Evolutionary conservation across 2,329 filamentous ascomycete genomes (phyloP).

Genomic region (Colletotrichum noveboracense): DNA sequence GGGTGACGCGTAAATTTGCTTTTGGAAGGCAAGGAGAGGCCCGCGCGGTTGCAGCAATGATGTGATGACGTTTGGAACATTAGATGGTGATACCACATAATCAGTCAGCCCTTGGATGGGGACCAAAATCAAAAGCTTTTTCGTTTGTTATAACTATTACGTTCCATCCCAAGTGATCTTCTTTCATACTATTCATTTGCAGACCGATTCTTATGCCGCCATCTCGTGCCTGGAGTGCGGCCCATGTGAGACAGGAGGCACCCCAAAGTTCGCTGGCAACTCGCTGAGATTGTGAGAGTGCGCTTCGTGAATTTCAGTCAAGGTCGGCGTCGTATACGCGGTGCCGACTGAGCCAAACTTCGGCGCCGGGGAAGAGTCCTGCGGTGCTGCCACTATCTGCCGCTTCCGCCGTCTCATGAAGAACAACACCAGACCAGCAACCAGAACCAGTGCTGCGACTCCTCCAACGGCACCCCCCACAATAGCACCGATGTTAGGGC

Average conservation of each 20-base stretch:
- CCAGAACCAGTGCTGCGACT: slow-evolving; percentile 42
- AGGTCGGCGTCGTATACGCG: neutral
- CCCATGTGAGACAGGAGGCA: rapidly evolving
- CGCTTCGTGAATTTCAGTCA: neutral
- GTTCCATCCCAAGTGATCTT: neutral
- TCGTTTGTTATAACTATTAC: neutral
- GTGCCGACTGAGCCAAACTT: neutral
- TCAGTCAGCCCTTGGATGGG: neutral
- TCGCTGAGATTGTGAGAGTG: neutral
- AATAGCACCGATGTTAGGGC: slow-evolving; percentile 40
- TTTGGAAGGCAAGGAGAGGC: neutral
- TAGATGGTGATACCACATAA: slow-evolving; percentile 17
- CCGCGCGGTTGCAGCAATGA: neutral
- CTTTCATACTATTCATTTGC: rapidly evolving
- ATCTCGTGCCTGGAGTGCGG: neutral
- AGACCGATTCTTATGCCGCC: neutral
- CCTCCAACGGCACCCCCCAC: slow-evolving; percentile 52
- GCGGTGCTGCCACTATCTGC: neutral
- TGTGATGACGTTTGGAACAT: neutral
- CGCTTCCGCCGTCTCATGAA: slow-evolving; percentile 36
- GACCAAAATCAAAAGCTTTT: slow-evolving; percentile 4
- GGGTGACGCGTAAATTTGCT: slow-evolving; percentile 29
- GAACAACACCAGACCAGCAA: slow-evolving; percentile 43
- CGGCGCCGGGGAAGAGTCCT: neutral
- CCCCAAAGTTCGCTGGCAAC: neutral